phyloP scores from a whole-genome alignment of 805 yeast species.

The Hanseniaspora jakobsenii region DNA sequence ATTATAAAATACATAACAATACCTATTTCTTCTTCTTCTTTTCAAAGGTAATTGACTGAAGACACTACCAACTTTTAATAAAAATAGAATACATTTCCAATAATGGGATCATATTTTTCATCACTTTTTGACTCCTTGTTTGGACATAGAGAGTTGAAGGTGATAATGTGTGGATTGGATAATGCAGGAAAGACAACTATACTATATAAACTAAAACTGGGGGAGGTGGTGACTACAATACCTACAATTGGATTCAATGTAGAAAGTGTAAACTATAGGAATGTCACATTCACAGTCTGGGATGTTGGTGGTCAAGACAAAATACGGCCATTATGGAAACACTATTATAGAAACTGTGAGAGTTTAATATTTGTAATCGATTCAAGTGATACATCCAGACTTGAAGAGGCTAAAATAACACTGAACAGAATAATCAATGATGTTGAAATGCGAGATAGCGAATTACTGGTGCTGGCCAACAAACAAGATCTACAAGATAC shows the following conservation, averaged over 20 bases:
- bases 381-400: constrained; percentile 86
- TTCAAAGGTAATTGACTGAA: background rate
- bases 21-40: background rate
- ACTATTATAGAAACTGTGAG: constrained; percentile 88
- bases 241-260: constrained; percentile 89
- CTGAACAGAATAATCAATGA: constrained; percentile 87
- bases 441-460: constrained; percentile 85
- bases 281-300: constrained; percentile 85
- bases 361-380: constrained; percentile 89
- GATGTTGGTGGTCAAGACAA: constrained; percentile 97
- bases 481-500: constrained; percentile 80
- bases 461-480: constrained; percentile 79
- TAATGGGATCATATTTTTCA: constrained; percentile 80
- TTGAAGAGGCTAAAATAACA: constrained; percentile 86
- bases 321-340: constrained; percentile 91
- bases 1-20: too few relatives aligned
- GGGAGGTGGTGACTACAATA: constrained; percentile 79
- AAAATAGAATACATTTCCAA: background rate
- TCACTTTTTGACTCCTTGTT: constrained; percentile 77
- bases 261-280: constrained; percentile 82
- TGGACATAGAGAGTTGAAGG: constrained; percentile 87
- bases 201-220: constrained; percentile 74
- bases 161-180: constrained; percentile 84
- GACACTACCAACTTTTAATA: background rate
- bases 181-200: constrained; percentile 92